Evolutionary conservation across 371 early-diverging fungal species (phyloP), one percentile per base, ranked within the genome.

Genomic region (Homolaphlyctis polyrhiza): DNA sequence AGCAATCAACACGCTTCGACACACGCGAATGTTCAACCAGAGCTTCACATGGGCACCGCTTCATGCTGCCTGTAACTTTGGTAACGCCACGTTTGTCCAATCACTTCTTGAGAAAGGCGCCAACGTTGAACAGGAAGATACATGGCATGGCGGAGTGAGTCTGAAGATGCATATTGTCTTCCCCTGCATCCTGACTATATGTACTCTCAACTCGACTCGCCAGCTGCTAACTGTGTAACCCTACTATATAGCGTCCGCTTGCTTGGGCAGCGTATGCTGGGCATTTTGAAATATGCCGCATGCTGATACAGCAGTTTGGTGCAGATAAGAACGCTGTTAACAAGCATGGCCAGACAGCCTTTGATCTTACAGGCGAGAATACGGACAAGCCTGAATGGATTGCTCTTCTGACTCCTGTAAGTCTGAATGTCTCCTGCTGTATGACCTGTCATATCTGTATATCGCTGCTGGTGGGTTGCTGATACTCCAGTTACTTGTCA

Each of bases 201-300:
- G 27, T 4, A 48, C 8, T 48, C 23, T 23, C 49, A 35, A 51
- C 51, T 4, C 32, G 18, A 57, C 54, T n/a, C 6, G 35, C 21
- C 35, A 29, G n/a, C n/a, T n/a, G n/a, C n/a, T n/a, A n/a, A n/a
- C 11, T 39, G 39, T 39, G 39, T 39, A 18, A 18, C 8, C 39
- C 8, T 39, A 18, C 23, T 25, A 25, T 11, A 1, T 54, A 75
- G 32, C 85, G 90, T 23, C 91, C 97, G 3, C 75, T 96, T 14
- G 89, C 89, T 0, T 96, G 97, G 97, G 94, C 97, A 1, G 93
- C 93, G 0, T 94, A 86, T 71, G 91, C 87, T 39, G 90, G 86
- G 68, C 78, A 77, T 62, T 57, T 64, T 2, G 68, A 70, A 16
- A 60, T 66, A 30, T 77, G 75, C 51, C 75, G 71, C 52, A n/a